Evolutionary conservation across 2,329 filamentous ascomycete species (phyloP).

Genomic region (Penicillium hordei): DNA sequence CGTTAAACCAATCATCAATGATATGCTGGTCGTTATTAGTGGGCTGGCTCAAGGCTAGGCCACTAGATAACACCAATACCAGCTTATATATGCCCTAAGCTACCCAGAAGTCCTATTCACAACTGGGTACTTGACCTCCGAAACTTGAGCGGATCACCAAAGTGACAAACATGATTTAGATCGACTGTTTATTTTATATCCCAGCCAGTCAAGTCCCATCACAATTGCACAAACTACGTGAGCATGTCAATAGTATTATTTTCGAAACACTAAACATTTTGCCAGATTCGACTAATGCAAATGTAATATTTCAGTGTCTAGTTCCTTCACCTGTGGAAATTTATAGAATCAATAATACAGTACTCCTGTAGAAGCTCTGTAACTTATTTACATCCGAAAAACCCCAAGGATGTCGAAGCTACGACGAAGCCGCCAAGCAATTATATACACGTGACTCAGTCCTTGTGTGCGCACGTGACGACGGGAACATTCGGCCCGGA

Average conservation of each 20-base stretch:
- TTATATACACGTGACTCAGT: neutral
- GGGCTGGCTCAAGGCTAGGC: neutral
- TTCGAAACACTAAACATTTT: neutral
- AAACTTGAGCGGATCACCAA: neutral
- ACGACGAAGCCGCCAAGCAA: neutral
- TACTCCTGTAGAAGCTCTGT: neutral
- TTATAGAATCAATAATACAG: neutral
- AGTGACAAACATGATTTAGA: neutral
- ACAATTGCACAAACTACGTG: neutral
- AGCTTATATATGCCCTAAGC: neutral
- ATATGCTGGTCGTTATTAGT: neutral
- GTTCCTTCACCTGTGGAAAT: too few species aligned
- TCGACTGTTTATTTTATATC: neutral
- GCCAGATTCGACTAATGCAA: too few species aligned
- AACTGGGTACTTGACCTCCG: neutral
- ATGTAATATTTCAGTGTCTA: too few species aligned
- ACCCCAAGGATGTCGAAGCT: neutral
- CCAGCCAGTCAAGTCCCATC: neutral
- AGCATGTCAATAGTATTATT: neutral
- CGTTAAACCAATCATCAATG: neutral
- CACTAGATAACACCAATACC: neutral
- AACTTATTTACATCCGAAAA: neutral
- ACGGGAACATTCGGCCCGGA: conserved; percentile 29
- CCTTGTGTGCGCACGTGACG: conserved; percentile 11
- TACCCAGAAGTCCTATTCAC: neutral